These are phyloP conservation scores for Paxillus involutus DNA, from an alignment of 768 basidiomycete species.

Conservation along the genomic window DNA sequence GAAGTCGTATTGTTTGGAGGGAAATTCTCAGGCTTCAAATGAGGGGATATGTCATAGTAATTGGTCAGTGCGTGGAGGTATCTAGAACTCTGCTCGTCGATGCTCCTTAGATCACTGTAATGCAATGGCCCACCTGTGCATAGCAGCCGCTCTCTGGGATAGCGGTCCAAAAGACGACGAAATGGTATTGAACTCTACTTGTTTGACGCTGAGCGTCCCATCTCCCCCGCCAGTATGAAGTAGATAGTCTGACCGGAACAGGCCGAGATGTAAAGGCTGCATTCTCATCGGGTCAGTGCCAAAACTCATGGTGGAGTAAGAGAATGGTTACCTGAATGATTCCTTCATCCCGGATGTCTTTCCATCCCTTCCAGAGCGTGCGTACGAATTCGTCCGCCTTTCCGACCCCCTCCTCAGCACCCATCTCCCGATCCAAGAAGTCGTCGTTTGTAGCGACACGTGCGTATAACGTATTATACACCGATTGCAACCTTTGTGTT, in stretches of 20 bases:
- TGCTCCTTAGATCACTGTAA: neutral
- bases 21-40: constrained; percentile 54
- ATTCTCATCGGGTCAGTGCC: constrained; percentile 5
- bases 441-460: constrained; percentile 73
- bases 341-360: constrained; percentile 64
- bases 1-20: constrained; percentile 72
- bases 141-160: constrained; percentile 59
- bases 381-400: constrained; percentile 87
- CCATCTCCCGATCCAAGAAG: constrained; percentile 86
- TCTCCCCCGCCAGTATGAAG: constrained; percentile 56
- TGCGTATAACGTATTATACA: constrained; percentile 86
- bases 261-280: constrained; percentile 81
- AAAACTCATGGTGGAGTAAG: neutral
- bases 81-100: constrained; percentile 36
- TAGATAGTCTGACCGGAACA: constrained; percentile 95
- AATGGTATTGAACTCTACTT: constrained; percentile 99
- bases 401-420: constrained; percentile 71
- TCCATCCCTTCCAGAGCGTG: constrained; percentile 86
- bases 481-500: constrained; percentile 65
- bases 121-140: constrained; percentile 65
- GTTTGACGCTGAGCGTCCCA: constrained; percentile 57
- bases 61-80: constrained; percentile 64
- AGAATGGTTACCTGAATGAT: constrained; percentile 45
- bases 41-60: constrained; percentile 62
- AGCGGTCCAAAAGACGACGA: constrained; percentile 87